Evolutionary conservation across 2,329 filamentous ascomycete species (phyloP).

Genomic region (Esteya vermicola): DNA sequence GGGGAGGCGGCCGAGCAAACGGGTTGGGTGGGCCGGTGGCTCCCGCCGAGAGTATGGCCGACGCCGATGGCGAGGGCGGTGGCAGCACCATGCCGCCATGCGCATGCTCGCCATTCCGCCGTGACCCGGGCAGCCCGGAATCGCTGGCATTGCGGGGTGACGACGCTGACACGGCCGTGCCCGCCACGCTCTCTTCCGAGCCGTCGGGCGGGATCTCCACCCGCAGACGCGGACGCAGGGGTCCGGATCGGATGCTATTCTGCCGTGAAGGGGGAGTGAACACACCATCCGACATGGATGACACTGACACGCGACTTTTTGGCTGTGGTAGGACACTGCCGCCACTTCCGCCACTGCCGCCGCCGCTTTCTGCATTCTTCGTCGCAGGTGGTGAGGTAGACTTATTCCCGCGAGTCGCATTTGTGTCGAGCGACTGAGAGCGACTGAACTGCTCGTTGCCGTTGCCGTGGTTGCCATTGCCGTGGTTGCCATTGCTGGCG

Average conservation of each 20-base stretch:
- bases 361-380: no score
- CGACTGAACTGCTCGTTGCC: not conserved
- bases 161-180: constrained; percentile 57
- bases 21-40: constrained; percentile 89
- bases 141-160: constrained; percentile 40
- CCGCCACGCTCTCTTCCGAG: constrained; percentile 58
- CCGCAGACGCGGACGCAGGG: constrained; percentile 63
- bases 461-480: not conserved
- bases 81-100: constrained; percentile 66
- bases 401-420: constrained; percentile 12
- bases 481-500: constrained; percentile 11
- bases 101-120: constrained; percentile 18
- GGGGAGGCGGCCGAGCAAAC: constrained; percentile 76
- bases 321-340: constrained; percentile 22
- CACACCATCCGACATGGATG: constrained; percentile 48
- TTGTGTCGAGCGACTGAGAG: not conserved
- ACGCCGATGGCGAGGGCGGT: constrained; percentile 81
- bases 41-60: constrained; percentile 74
- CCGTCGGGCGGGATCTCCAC: constrained; percentile 91
- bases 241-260: constrained; percentile 59
- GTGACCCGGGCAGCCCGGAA: constrained; percentile 38
- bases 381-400: constrained; percentile 43
- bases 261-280: constrained; percentile 62
- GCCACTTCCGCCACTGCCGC: constrained; percentile 37
- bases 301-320: constrained; percentile 35